Base-by-base conservation (phyloP, 805 yeast genomes). In the Starmera amethionina region DNA sequence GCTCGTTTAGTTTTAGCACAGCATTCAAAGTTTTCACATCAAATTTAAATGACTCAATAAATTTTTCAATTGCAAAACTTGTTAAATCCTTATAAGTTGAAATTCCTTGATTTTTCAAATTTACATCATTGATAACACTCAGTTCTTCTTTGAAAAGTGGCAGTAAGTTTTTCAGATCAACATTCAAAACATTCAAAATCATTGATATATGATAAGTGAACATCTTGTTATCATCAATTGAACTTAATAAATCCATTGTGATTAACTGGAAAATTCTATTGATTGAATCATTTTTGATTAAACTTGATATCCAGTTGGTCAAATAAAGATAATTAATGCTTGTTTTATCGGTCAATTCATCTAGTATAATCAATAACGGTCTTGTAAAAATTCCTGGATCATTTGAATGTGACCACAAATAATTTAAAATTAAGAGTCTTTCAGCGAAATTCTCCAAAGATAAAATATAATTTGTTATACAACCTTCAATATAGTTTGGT, bases 401-500 rank as follows among this genome's bases (percentile, higher is more conserved):
- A 35, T 68, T 72, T 0, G 90, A 71, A 49, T 84, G 90, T 4
- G 69, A 67, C 97, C 97, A 90, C 5, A 89, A 55, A 8, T 75
- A 69, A 38, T 76, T 69, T 46, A 86, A 72, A 0, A 83, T 81
- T 14, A 64, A 56, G 1, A 81, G 58, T 43, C 77, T 65, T 14
- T 67, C 59, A 6, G 59, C 54, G 16, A 68, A 59, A 30, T 53
- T 54, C 7, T 59, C 45, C 7, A 65, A 56, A 4, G 67, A 54
- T 12, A 79, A 51, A 28, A 85, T 68, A 36, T 77, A 66, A 2
- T 73, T 64, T 0, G 85, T 64, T 3, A 89, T 46, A 0, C 86
- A 82, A 1, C 95, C 90, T 50, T 88, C 95, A 22, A 88, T 70
- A 44, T 73, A 71, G 36, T 72, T 61, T 2, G 70, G 51, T 12